Conservation (phyloP, 495 filamentous ascomycete species). For the Xylaria castorea region DNA sequence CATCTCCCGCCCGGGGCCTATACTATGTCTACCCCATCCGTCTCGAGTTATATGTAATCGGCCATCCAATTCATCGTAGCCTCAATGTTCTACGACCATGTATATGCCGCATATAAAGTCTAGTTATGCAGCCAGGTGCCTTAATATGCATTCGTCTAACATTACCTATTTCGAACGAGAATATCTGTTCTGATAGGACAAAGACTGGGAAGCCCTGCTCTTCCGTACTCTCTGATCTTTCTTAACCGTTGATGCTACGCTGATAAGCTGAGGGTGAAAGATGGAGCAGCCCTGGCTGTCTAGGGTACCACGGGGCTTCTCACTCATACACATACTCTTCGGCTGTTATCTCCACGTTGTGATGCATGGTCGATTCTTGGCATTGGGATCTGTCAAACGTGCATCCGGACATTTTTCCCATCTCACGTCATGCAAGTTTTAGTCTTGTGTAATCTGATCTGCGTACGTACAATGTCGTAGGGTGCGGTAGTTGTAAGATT, state of each 20-base stretch:
- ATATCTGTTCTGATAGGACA: constrained; percentile 13
- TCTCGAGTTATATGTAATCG: neutral
- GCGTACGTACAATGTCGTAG: neutral
- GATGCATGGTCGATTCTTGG: neutral
- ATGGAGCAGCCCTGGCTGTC: neutral
- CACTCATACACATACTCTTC: neutral
- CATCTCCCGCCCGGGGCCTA: neutral
- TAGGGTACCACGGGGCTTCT: constrained; percentile 1
- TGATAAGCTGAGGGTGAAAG: constrained; percentile 10
- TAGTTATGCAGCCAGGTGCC: neutral
- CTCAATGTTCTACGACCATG: constrained; percentile 1
- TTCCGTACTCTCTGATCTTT: neutral
- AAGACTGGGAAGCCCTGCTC: neutral
- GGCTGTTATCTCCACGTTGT: constrained; percentile 1
- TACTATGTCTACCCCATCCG: neutral
- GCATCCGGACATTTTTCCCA: constrained; percentile 15
- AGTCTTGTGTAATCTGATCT: constrained; percentile 22
- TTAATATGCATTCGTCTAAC: constrained; percentile 17
- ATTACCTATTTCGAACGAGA: constrained; percentile 14
- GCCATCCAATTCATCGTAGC: neutral
- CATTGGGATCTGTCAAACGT: constrained; percentile 19
- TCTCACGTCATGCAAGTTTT: constrained; percentile 4
- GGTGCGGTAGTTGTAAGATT: neutral
- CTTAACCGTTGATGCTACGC: neutral
- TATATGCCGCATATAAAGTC: neutral